Evolutionary conservation across 768 basidiomycete genomes (phyloP).

Genomic region (Megacollybia marginata): DNA sequence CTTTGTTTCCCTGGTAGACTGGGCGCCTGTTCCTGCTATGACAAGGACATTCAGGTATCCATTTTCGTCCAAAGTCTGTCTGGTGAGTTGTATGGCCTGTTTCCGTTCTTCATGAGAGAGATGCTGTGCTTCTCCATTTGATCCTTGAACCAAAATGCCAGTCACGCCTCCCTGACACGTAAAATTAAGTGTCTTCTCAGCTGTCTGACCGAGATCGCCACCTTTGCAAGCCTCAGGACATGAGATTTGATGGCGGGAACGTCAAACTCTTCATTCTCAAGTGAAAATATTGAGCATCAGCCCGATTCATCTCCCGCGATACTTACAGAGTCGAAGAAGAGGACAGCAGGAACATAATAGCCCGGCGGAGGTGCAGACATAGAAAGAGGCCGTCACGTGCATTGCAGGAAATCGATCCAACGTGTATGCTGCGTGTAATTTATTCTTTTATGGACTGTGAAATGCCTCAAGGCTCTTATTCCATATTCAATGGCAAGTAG

Average conservation of each 20-base stretch:
- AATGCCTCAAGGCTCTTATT: too few relatives aligned
- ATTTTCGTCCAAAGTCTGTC: conserved; percentile 64
- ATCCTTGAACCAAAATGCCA: conserved; percentile 67
- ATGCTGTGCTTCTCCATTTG: conserved; percentile 73
- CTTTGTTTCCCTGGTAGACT: conserved; percentile 69
- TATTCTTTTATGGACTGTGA: too few relatives aligned
- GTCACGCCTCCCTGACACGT: conserved; percentile 57
- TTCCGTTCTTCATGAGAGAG: conserved; percentile 68
- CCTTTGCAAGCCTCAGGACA: conserved; percentile 65
- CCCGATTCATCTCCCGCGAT: too few relatives aligned
- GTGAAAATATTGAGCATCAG: conserved; percentile 5
- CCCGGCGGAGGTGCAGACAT: conserved; percentile 50
- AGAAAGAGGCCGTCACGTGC: too few relatives aligned
- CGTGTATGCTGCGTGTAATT: too few relatives aligned
- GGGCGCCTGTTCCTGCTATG: conserved; percentile 81
- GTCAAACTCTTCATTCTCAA: conserved; percentile 65
- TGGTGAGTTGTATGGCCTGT: conserved; percentile 52
- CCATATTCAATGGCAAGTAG: too few relatives aligned
- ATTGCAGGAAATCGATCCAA: too few relatives aligned
- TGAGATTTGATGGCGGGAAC: conserved; percentile 59
- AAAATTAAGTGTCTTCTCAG: conserved; percentile 6
- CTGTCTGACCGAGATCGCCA: conserved; percentile 15
- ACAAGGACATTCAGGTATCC: conserved; percentile 62
- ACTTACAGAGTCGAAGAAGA: conserved; percentile 39
- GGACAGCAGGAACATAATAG: conserved; percentile 71